These are phyloP conservation scores for Triticum turgidum DNA, from an alignment of 176 grass and related monocot genomes.

Conservation along the genomic window DNA sequence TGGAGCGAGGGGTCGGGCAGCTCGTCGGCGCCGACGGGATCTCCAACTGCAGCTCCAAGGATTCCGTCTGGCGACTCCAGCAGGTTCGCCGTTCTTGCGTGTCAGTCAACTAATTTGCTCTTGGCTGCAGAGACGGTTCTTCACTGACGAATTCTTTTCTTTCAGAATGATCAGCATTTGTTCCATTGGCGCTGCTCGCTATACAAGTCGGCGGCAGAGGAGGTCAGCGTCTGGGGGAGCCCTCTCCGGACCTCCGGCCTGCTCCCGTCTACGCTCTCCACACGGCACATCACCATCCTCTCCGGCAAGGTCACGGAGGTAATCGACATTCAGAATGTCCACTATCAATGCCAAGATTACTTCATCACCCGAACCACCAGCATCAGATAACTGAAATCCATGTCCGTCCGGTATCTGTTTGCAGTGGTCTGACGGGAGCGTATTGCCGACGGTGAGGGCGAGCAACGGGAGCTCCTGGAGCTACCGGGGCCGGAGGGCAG, in stretches of 20 bases:
- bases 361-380: not conserved
- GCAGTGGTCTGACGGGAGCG: slow-evolving; percentile 74
- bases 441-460: slow-evolving; percentile 43
- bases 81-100: slow-evolving; percentile 49
- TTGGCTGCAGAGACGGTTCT: not conserved
- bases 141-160: not conserved
- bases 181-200: slow-evolving; percentile 91
- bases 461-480: slow-evolving; percentile 75
- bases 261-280: slow-evolving; percentile 41
- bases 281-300: slow-evolving; percentile 61
- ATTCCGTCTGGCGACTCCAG: slow-evolving; percentile 67
- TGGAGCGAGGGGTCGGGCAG: slow-evolving; percentile 43
- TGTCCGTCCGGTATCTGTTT: not conserved
- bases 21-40: slow-evolving; percentile 36
- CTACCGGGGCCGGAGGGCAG: slow-evolving; percentile 32
- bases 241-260: slow-evolving; percentile 68
- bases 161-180: slow-evolving; percentile 52
- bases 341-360: not conserved
- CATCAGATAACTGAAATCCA: not conserved
- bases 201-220: slow-evolving; percentile 72
- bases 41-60: slow-evolving; percentile 54
- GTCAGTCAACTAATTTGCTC: not conserved
- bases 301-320: slow-evolving; percentile 87
- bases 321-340: slow-evolving; percentile 11
- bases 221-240: slow-evolving; percentile 87